Conservation (phyloP, 2,329 filamentous ascomycete genomes). For the Cladophialophora exuberans region DNA sequence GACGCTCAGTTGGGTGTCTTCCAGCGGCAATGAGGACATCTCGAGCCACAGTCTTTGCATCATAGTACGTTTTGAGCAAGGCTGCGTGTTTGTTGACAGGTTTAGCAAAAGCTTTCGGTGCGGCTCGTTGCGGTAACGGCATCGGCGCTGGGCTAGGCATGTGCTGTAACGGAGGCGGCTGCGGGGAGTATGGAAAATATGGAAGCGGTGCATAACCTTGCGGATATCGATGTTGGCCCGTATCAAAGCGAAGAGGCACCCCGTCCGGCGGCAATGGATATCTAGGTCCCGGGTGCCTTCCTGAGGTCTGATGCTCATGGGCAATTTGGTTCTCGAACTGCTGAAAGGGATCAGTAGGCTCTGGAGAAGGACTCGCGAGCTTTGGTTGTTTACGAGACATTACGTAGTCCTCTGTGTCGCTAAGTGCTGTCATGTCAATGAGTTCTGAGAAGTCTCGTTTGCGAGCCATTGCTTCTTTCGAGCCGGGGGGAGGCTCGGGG, state of each 20-base stretch:
- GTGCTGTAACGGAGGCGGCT: neutral
- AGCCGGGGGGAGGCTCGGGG: constrained; percentile 34
- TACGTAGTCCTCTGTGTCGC: constrained; percentile 50
- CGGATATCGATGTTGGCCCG: neutral
- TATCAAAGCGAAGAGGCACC: constrained; percentile 3
- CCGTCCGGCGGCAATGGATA: neutral
- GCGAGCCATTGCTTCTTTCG: constrained; percentile 59
- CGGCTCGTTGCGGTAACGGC: neutral
- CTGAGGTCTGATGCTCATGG: neutral
- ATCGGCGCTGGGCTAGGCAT: neutral
- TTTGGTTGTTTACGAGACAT: constrained; percentile 36
- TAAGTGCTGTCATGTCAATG: constrained; percentile 55
- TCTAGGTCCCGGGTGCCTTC: neutral
- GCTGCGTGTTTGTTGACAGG: constrained; percentile 45
- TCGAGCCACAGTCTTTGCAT: constrained; percentile 64
- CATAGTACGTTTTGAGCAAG: constrained; percentile 55
- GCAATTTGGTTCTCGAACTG: constrained; percentile 8
- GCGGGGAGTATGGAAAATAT: neutral
- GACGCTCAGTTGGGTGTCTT: constrained; percentile 61
- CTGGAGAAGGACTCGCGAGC: constrained; percentile 23
- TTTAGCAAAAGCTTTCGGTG: constrained; percentile 43
- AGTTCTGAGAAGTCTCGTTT: constrained; percentile 60
- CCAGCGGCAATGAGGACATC: constrained; percentile 66
- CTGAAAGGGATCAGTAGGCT: constrained; percentile 16
- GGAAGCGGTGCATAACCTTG: neutral